Conservation (phyloP, 1,139 yeast genomes). For the Kodamaea arcana region DNA sequence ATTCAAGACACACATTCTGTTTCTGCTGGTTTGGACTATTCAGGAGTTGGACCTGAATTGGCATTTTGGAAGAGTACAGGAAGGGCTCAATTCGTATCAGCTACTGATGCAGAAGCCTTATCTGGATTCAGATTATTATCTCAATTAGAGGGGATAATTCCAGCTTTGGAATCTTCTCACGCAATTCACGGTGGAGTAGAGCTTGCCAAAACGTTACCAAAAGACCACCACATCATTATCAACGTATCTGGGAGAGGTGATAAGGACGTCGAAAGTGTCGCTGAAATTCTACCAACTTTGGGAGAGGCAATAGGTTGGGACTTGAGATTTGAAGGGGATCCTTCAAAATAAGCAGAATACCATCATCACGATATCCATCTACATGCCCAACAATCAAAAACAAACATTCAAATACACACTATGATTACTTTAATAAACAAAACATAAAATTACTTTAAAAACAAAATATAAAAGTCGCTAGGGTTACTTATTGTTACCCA, state of each 20-base stretch:
- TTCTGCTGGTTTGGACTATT: slow-evolving; percentile 97
- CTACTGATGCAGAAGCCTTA: slow-evolving; percentile 90
- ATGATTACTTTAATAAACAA: no score
- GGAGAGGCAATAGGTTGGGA: slow-evolving; percentile 97
- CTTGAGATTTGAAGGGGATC: slow-evolving; percentile 71
- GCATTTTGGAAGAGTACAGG: slow-evolving; percentile 94
- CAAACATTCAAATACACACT: no score
- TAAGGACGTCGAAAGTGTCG: slow-evolving; percentile 96
- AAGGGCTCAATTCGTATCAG: slow-evolving; percentile 86
- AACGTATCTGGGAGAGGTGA: slow-evolving; percentile 98
- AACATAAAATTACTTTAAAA: no score
- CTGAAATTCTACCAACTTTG: slow-evolving; percentile 81
- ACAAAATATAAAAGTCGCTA: neutral
- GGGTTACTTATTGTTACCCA: no score
- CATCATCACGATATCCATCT: no score
- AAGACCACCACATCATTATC: slow-evolving; percentile 78
- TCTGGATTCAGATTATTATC: slow-evolving; percentile 84
- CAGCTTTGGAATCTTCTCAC: slow-evolving; percentile 96
- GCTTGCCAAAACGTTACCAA: slow-evolving; percentile 80
- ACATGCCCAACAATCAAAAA: no score
- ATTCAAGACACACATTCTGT: slow-evolving; percentile 96
- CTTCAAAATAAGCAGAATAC: slow-evolving; percentile 34
- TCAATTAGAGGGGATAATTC: slow-evolving; percentile 95
- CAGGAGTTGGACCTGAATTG: slow-evolving; percentile 98
- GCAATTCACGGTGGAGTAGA: slow-evolving; percentile 90